Base-by-base conservation (phyloP, 73 alveolate species). In the Breviolum minutum region DNA sequence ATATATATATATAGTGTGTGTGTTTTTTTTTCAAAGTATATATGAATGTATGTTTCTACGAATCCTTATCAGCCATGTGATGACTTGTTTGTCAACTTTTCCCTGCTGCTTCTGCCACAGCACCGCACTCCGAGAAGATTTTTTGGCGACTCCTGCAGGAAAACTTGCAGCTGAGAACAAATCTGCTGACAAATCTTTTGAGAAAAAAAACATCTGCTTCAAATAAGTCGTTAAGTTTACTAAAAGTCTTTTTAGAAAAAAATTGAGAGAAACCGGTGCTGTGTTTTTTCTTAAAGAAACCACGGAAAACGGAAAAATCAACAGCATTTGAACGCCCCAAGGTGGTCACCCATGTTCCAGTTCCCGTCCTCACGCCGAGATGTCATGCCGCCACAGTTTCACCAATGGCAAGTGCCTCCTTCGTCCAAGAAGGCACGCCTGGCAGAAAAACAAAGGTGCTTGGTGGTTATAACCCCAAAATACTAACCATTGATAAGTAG, bases 41-140 rank as follows among this genome's bases (percentile, higher is more conserved):
- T 40, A 40, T 3, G n/a, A n/a, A n/a, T 40, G 54, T 40, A 40
- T 40, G 3, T 40, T 40, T 40, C 0, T 3, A 3, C 5, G 54
- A 40, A 40, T 40, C 54, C 54, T 40, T 40, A 40, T 40, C 54
- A 40, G 54, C 54, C 54, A 40, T 40, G 54, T 3, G 54, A 40
- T 40, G 54, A n/a, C n/a, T n/a, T n/a, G n/a, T n/a, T 3, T 40
- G 54, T 40, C 54, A 40, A 40, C 54, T 3, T 40, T 40, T 40
- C 54, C 2, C 81, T 71, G 26, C 60, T 48, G 63, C 76, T 61
- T 54, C 92, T 54, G 62, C 92, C 24, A 19, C 10, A 26, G 92
- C 92, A 83, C 92, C 92, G 76, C 92, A 83, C 9, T 83, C 92
- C 92, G 92, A 83, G 92, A 83, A 83, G 92, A 83, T 83, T 83